These are phyloP conservation scores for Podospora sp. DNA, from an alignment of 495 filamentous ascomycete genomes.

Conservation along the genomic window DNA sequence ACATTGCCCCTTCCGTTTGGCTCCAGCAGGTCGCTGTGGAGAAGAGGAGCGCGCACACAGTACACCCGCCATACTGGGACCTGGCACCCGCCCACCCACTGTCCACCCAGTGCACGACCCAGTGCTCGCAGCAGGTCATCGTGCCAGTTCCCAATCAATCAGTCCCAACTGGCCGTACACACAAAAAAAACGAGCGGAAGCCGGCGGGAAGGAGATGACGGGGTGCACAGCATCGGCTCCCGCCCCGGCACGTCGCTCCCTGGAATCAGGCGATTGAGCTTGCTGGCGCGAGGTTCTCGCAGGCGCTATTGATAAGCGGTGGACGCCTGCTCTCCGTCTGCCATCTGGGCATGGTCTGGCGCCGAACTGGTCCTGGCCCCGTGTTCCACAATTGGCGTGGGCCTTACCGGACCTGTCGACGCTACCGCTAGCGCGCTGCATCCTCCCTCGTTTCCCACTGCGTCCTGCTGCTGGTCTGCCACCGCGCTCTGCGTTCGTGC, in stretches of 20 bases:
- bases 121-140: no score
- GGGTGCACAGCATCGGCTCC: conserved; percentile 1
- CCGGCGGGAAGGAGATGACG: background rate
- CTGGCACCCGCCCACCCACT: background rate
- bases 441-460: conserved; percentile 36
- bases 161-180: no score
- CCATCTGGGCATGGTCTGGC: background rate
- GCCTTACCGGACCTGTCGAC: conserved; percentile 35
- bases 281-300: background rate
- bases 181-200: background rate
- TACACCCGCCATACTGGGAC: background rate
- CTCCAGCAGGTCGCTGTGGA: no score
- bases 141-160: no score
- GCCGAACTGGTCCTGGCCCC: conserved; percentile 9
- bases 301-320: conserved; percentile 34
- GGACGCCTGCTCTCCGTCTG: conserved; percentile 16
- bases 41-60: background rate
- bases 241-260: conserved; percentile 7
- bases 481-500: conserved; percentile 7
- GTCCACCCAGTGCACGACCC: background rate
- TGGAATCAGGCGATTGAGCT: conserved; percentile 8
- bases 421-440: conserved; percentile 41
- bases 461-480: conserved; percentile 19
- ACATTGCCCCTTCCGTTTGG: background rate
- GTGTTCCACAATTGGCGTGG: conserved; percentile 32